phyloP scores from a whole-genome alignment of 192 early-diverging fungal genomes.

The Gorgonomyces haynaldii region DNA sequence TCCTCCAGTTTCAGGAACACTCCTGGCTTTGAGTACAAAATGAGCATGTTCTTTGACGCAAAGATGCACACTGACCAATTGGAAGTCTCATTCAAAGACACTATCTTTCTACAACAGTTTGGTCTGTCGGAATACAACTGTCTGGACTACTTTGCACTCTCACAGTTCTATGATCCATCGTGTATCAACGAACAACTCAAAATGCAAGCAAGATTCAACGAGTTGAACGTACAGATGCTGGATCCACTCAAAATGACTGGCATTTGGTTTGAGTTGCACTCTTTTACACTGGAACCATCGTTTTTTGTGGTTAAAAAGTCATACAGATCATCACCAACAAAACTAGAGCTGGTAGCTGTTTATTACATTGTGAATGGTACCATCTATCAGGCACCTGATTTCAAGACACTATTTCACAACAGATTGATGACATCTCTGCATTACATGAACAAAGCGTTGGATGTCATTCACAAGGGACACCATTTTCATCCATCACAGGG shows the following conservation, averaged over 20 bases:
- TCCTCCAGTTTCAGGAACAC: no score
- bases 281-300: constrained; percentile 9
- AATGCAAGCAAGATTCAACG: constrained; percentile 40
- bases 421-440: constrained; percentile 16
- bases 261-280: constrained; percentile 18
- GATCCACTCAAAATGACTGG: constrained; percentile 21
- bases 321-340: constrained; percentile 9
- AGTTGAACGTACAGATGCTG: constrained; percentile 15
- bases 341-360: constrained; percentile 25
- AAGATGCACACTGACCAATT: no score
- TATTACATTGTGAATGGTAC: constrained; percentile 44
- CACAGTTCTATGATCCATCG: constrained; percentile 37
- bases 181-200: constrained; percentile 31
- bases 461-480: not conserved
- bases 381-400: constrained; percentile 39
- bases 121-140: constrained; percentile 30
- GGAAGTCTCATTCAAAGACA: constrained; percentile 37
- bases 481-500: constrained; percentile 13
- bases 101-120: constrained; percentile 28
- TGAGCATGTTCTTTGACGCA: no score
- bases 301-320: constrained; percentile 31
- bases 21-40: no score
- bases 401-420: constrained; percentile 26
- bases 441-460: constrained; percentile 16
- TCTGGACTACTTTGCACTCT: constrained; percentile 32